Base-by-base conservation (phyloP, 306 rosid genomes). In the Quillaja saponaria region DNA sequence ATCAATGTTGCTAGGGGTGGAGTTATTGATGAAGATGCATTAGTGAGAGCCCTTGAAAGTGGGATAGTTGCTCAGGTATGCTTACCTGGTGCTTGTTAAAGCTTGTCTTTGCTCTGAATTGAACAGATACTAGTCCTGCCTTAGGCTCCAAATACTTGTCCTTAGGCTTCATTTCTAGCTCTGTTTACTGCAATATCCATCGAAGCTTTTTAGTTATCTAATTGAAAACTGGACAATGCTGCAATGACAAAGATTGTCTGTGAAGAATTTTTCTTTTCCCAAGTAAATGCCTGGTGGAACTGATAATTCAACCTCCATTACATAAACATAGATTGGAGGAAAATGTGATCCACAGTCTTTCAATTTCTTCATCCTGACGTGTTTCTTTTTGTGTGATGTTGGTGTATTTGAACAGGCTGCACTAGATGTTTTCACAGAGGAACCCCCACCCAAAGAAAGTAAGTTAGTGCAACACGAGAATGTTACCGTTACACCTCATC, bases 1-100 rank as follows among this genome's bases (percentile, higher is more conserved):
- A 48, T 88, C 17, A 88, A 91, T 37, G 98, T 91, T 45, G 95
- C 96, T 5, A 79, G 96, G 47, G 98, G 98, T 8, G 98, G 98
- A 6, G 96, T 91, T 20, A 88, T 91, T 10, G 98, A 91, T 10
- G 97, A 91, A 73, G 95, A 88, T 64, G 95, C 98, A 13, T 58
- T 91, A 6, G 78, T 86, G 0, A 81, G 74, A 55, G 98, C 98
- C 16, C 95, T 91, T 39, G 95, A 91, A 3, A 50, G 41, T 40
- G 98, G 95, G 42, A 40, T 79, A n/a, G 96, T 91, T 61, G 90
- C 98, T 64, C 98, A 88, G 95, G 95, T 87, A 31, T 50, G 38
- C 31, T 25, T 25, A 25, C 31, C n/a, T n/a, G n/a, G n/a, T n/a
- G n/a, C n/a, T n/a, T n/a, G n/a, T n/a, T n/a, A n/a, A n/a, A n/a